Conservation (phyloP, 305 asterid species). For the Rubia peregrina region DNA sequence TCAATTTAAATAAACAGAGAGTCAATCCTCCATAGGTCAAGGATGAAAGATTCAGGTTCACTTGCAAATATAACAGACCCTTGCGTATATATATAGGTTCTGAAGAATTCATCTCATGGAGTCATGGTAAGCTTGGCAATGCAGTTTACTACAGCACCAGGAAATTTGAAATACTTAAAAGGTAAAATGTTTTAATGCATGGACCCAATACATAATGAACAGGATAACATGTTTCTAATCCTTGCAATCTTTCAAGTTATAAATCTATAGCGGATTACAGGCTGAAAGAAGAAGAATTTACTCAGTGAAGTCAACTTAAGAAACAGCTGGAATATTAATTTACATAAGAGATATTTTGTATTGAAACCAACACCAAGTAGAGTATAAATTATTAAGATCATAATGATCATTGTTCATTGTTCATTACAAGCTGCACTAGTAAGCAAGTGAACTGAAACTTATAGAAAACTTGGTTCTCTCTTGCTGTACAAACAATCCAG, state of each 20-base stretch:
- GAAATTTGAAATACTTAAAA: neutral
- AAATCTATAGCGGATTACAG: neutral
- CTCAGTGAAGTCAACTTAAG: neutral
- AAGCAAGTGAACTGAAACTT: conserved; percentile 10
- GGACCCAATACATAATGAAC: neutral
- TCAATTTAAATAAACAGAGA: neutral
- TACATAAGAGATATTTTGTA: neutral
- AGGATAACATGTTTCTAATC: neutral
- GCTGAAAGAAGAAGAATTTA: neutral
- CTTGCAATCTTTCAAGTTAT: neutral
- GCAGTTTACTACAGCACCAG: neutral
- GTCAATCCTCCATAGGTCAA: neutral
- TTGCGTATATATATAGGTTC: too few relatives aligned
- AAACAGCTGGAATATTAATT: conserved; percentile 2
- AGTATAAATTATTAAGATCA: conserved; percentile 11
- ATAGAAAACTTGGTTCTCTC: conserved; percentile 15
- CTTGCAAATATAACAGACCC: neutral
- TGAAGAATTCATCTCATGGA: neutral
- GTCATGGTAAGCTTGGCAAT: neutral
- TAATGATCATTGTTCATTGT: conserved; percentile 20
- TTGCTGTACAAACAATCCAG: conserved; percentile 41
- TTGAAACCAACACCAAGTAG: neutral
- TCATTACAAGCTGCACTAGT: conserved; percentile 18
- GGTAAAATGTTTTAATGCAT: neutral
- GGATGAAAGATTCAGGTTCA: neutral